phyloP scores from a whole-genome alignment of 768 basidiomycete species.

The Solioccasus polychromus region DNA sequence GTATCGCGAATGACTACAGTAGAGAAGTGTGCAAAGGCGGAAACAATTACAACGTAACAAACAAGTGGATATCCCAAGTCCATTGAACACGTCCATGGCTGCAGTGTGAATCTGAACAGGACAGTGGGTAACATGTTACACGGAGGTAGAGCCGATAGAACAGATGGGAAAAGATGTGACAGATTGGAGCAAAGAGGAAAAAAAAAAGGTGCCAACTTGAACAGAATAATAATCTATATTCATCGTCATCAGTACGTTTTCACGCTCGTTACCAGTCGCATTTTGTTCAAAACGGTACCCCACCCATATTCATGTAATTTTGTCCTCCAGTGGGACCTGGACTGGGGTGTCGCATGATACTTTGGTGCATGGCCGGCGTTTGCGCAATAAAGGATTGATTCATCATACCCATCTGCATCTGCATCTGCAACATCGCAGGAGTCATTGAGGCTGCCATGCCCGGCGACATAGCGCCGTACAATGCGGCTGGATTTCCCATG shows the following conservation, averaged over 20 bases:
- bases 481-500: conserved; percentile 44
- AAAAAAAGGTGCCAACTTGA: conserved; percentile 4
- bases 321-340: conserved; percentile 52
- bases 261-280: not conserved
- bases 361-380: conserved; percentile 79
- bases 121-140: conserved; percentile 31
- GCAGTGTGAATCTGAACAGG: conserved; percentile 28
- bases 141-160: conserved; percentile 15
- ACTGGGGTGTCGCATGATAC: conserved; percentile 80
- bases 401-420: conserved; percentile 48
- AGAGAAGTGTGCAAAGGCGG: conserved; percentile 9
- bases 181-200: conserved; percentile 16
- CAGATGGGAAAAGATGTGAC: conserved; percentile 12
- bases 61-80: conserved; percentile 52
- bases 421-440: conserved; percentile 42
- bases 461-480: conserved; percentile 32
- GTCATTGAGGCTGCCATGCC: conserved; percentile 29
- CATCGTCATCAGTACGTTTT: conserved; percentile 15
- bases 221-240: conserved; percentile 23
- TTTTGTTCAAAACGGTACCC: conserved; percentile 28
- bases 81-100: conserved; percentile 43
- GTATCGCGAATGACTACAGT: conserved; percentile 7
- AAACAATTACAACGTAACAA: conserved; percentile 51
- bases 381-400: conserved; percentile 50
- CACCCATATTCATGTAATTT: conserved; percentile 44